phyloP scores from a whole-genome alignment of 208 protist species.

The Leishmania amazonensis region DNA sequence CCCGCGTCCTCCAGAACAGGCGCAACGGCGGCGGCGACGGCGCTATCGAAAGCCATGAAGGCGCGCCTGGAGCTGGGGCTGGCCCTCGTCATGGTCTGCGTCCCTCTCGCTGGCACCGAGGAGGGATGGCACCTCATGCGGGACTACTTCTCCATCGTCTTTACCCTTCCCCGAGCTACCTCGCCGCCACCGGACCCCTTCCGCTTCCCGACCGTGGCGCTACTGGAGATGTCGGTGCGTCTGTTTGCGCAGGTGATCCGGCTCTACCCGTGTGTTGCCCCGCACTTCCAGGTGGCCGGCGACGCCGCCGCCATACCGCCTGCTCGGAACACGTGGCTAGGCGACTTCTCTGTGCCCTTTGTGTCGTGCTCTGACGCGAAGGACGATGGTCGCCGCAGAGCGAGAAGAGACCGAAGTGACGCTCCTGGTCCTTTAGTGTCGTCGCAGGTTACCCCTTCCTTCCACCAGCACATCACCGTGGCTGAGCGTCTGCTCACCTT shows the following conservation, averaged over 20 bases:
- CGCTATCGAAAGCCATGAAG: constrained; percentile 11
- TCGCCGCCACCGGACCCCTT: constrained; percentile 1
- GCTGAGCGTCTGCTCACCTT: constrained; percentile 20
- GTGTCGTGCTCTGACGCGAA: no score
- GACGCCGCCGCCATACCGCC: neutral
- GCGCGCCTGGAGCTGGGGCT: constrained; percentile 47
- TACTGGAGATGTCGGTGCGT: constrained; percentile 28
- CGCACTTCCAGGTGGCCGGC: neutral
- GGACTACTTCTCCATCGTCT: constrained; percentile 52
- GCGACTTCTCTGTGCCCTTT: neutral
- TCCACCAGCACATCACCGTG: constrained; percentile 26
- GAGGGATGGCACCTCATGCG: constrained; percentile 61
- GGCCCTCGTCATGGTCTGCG: constrained; percentile 47
- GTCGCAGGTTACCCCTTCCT: neutral
- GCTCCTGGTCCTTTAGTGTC: neutral
- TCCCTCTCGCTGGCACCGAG: constrained; percentile 49
- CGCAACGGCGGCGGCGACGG: neutral
- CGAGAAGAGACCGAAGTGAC: neutral
- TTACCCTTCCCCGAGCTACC: neutral
- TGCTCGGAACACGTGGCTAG: neutral
- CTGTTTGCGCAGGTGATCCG: constrained; percentile 27
- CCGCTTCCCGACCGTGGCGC: constrained; percentile 18
- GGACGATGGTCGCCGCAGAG: neutral
- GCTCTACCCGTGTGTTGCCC: constrained; percentile 27
- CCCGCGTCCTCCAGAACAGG: neutral